phyloP scores from a whole-genome alignment of 2,329 filamentous ascomycete species.

The Trichocomaceae sp. region DNA sequence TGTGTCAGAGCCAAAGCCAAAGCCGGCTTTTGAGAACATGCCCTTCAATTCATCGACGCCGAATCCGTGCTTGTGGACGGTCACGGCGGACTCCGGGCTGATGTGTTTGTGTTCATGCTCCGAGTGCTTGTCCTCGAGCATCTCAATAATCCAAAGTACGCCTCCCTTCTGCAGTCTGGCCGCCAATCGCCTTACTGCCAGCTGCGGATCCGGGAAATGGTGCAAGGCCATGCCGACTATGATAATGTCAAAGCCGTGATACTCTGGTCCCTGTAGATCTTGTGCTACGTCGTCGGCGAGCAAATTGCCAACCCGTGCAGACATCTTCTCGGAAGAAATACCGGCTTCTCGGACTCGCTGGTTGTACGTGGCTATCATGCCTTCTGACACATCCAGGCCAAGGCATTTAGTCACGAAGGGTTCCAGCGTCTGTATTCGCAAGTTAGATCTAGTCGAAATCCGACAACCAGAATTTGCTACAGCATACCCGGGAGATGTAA shows the following conservation, averaged over 20 bases:
- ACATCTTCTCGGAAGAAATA: slow-evolving; percentile 48
- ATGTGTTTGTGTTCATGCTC: slow-evolving; percentile 16
- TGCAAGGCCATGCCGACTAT: slow-evolving; percentile 59
- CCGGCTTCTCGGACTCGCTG: slow-evolving; percentile 48
- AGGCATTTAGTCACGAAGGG: slow-evolving; percentile 57
- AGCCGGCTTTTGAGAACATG: slow-evolving; percentile 60
- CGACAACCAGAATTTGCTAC: background rate
- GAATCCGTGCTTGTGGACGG: slow-evolving; percentile 63
- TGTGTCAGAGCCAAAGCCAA: slow-evolving; percentile 52
- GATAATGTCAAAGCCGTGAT: slow-evolving; percentile 63
- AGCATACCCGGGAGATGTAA: slow-evolving; percentile 55
- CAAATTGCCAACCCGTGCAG: slow-evolving; percentile 54
- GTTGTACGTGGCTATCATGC: slow-evolving; percentile 66
- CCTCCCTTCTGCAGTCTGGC: slow-evolving; percentile 60
- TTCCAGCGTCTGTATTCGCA: slow-evolving; percentile 46
- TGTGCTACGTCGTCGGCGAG: slow-evolving; percentile 46
- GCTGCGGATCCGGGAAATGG: slow-evolving; percentile 59
- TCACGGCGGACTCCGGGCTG: slow-evolving; percentile 39
- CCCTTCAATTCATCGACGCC: slow-evolving; percentile 50
- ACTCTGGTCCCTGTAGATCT: slow-evolving; percentile 54
- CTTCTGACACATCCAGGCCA: slow-evolving; percentile 64
- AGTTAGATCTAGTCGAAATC: background rate
- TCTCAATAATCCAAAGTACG: slow-evolving; percentile 61
- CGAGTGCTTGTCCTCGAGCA: slow-evolving; percentile 48
- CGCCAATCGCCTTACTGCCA: slow-evolving; percentile 54